Percentiles rank a stretch among this genome's conserved stretches.
Evolutionary conservation across 2,329 filamentous ascomycete species (phyloP).

Genomic region (Pseudogymnoascus sp.): DNA sequence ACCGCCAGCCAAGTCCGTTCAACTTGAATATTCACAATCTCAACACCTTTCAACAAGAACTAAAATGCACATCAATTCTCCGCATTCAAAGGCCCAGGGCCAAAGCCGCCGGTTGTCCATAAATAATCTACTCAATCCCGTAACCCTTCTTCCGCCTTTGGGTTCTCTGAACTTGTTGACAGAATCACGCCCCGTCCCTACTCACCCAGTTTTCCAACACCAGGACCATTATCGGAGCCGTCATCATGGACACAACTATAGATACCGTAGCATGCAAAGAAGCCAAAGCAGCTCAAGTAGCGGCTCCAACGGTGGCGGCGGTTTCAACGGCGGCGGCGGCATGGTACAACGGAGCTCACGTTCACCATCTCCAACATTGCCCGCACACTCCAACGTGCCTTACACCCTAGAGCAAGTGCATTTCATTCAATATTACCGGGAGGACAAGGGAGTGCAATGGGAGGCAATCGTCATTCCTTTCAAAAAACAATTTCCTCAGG

Average conservation of each 20-base stretch:
- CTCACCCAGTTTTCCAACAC: background rate
- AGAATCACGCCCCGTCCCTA: background rate
- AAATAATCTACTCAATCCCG: too few relatives aligned
- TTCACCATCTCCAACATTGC: background rate
- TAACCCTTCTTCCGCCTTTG: background rate
- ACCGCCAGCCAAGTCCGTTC: background rate
- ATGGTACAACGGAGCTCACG: background rate
- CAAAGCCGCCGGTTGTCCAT: background rate
- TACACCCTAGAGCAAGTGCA: slow-evolving; percentile 9
- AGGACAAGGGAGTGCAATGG: slow-evolving; percentile 7
- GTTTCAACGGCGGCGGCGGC: too few relatives aligned
- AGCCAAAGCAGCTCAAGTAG: background rate
- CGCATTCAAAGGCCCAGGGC: background rate
- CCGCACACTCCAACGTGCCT: background rate
- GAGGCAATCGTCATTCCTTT: background rate
- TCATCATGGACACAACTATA: too few relatives aligned
- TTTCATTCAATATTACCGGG: slow-evolving; percentile 10
- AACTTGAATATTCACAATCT: background rate
- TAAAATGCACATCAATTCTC: background rate
- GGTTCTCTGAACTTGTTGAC: background rate
- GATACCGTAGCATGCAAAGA: too few relatives aligned
- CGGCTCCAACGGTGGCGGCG: background rate
- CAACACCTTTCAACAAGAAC: background rate
- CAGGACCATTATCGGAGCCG: too few relatives aligned
- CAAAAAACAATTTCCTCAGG: background rate